Evolutionary conservation across 129 eudicot species (phyloP), one percentile per base, ranked within the genome.

Genomic region (Logfia minima): DNA sequence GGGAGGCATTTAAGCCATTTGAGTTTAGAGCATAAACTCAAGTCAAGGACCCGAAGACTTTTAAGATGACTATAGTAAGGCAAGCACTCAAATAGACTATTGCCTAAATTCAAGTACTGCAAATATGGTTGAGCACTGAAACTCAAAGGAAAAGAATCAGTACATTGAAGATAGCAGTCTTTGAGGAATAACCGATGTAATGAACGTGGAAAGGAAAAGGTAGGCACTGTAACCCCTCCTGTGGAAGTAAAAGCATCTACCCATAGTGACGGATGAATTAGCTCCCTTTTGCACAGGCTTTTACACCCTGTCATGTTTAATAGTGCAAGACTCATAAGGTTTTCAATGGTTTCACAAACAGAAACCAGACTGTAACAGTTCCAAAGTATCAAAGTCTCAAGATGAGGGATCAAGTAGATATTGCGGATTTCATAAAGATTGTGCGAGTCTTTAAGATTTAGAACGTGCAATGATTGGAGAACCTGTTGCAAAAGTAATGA

Each of bases 371-470:
- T 66, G 7, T 14, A 6, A 64, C 87, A 83, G 32, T 74, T 60
- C 63, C 71, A 69, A 5, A 83, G 78, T 8, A 80, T 75, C 75
- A 84, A 64, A 24, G 72, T 55, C 77, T 83, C 77, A 43, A 81
- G 83, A 62, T 70, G 41, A 32, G 84, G 86, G 23, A 81, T 24
- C 19, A 16, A 13, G 24, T 2, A 48, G 8, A 66, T 19, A 4
- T 48, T 51, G 23, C 5, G 39, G 61, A 77, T 77, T 56, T 68
- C 68, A 1, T 4, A 8, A 8, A 77, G 68, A 22, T 26, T 23
- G 5, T 26, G 31, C 2, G 81, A 85, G 56, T 80, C 75, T 76
- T 84, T 83, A 8, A 85, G 89, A 71, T 85, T 74, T 41, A 82
- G 77, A 52, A 75, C 56, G 48, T 82, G 56, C 48, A 85, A 26